These are phyloP conservation scores for Inonotus hispidus DNA, from an alignment of 1,284 basidiomycete genomes.

Conservation along the genomic window DNA sequence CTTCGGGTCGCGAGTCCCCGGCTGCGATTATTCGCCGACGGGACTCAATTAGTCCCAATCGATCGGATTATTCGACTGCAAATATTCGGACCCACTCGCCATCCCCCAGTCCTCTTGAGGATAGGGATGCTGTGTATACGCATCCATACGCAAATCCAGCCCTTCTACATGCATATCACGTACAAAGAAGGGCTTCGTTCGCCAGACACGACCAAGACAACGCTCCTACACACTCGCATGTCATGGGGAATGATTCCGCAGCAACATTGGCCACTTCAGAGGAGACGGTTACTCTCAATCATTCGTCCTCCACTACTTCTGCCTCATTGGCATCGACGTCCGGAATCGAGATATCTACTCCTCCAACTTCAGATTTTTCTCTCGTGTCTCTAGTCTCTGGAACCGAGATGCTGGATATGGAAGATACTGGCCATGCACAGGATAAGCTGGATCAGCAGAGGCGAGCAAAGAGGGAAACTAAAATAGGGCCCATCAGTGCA, in stretches of 20 bases:
- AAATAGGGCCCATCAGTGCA: slow-evolving; percentile 31
- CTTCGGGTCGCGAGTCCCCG: slow-evolving; percentile 20
- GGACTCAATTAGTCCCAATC: slow-evolving; percentile 13
- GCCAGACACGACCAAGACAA: slow-evolving; percentile 8
- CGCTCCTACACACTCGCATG: slow-evolving; percentile 14
- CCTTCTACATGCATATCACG: slow-evolving; percentile 29
- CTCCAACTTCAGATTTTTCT: slow-evolving; percentile 44
- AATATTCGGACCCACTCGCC: slow-evolving; percentile 15
- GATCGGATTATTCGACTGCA: slow-evolving; percentile 12
- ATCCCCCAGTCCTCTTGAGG: slow-evolving; percentile 20
- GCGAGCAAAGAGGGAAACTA: slow-evolving; percentile 29
- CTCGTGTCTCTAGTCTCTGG: slow-evolving; percentile 21
- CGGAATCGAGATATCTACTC: slow-evolving; percentile 30
- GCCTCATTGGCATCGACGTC: slow-evolving; percentile 25
- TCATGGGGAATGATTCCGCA: slow-evolving; percentile 42
- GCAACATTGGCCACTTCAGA: slow-evolving; percentile 49
- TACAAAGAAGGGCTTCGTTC: slow-evolving; percentile 21
- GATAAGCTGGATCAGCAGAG: slow-evolving; percentile 2
- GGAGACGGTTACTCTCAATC: slow-evolving; percentile 32
- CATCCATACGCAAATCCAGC: slow-evolving; percentile 80
- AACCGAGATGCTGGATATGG: background rate
- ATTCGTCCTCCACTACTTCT: slow-evolving; percentile 36
- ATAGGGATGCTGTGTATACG: slow-evolving; percentile 28
- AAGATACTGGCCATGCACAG: background rate
- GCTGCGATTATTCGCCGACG: slow-evolving; percentile 15